Evolutionary conservation across 139 green algal species (phyloP).

Genomic region (Tetraselmis striata): DNA sequence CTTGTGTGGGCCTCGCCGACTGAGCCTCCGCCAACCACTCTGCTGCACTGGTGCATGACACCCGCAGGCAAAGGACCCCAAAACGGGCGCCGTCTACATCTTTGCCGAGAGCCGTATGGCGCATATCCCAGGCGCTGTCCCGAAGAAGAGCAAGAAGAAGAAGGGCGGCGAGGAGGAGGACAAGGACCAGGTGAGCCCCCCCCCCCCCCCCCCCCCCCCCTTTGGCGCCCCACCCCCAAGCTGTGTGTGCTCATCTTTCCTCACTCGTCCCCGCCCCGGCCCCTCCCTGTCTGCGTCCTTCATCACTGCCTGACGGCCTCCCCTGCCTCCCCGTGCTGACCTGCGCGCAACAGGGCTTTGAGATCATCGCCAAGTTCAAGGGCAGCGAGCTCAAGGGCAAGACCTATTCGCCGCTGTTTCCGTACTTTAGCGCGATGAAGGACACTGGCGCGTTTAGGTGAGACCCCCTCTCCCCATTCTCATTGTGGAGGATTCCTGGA

Average conservation of each 20-base stretch:
- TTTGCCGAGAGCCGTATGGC: conserved; percentile 76
- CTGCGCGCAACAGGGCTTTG: neutral
- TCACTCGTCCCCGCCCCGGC: too few species aligned
- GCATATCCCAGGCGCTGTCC: conserved; percentile 77
- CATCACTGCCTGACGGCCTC: too few species aligned
- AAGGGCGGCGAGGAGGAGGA: conserved; percentile 21
- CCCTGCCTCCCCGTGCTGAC: too few species aligned
- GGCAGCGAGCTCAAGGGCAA: conserved; percentile 76
- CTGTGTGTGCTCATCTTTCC: too few species aligned
- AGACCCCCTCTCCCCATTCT: too few species aligned
- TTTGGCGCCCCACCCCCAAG: neutral
- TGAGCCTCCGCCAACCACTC: too few species aligned
- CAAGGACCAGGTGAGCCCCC: neutral
- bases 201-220: neutral
- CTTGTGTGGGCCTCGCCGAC: too few species aligned
- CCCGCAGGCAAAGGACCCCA: conserved; percentile 51
- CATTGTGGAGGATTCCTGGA: too few species aligned
- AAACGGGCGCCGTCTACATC: conserved; percentile 76
- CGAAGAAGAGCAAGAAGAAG: conserved; percentile 62
- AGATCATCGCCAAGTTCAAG: conserved; percentile 65
- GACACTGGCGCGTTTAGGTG: conserved; percentile 27
- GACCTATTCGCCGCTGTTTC: conserved; percentile 90
- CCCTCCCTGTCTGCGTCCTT: too few species aligned
- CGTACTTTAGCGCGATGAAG: conserved; percentile 76
- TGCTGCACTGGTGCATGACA: neutral